Evolutionary conservation across 768 basidiomycete genomes (phyloP).

Genomic region (Collybiopsis confluens): DNA sequence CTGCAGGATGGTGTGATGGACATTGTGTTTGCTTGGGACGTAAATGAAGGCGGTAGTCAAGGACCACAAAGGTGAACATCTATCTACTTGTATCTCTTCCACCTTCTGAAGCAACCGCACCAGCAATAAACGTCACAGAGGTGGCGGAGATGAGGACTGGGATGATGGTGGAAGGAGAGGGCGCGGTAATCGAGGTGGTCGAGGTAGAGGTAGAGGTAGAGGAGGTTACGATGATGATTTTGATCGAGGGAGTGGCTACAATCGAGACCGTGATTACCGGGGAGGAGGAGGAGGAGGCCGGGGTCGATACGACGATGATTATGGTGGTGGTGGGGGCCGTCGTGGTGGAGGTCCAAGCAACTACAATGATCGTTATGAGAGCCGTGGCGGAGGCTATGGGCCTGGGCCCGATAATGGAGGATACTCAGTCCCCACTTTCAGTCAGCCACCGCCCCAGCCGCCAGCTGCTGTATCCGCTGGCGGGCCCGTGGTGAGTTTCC

Average conservation of each 20-base stretch:
- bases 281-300: conserved; percentile 26
- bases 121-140: conserved; percentile 15
- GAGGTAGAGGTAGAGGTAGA: conserved; percentile 39
- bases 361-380: conserved; percentile 21
- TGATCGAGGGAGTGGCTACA: conserved; percentile 45
- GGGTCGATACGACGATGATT: conserved; percentile 39
- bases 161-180: conserved; percentile 38
- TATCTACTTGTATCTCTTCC: too few species aligned
- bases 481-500: conserved; percentile 18
- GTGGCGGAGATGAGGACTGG: conserved; percentile 38
- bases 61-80: conserved; percentile 37
- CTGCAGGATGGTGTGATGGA: conserved; percentile 87
- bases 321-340: conserved; percentile 29
- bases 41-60: conserved; percentile 48
- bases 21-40: conserved; percentile 83
- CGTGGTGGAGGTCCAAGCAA: background rate
- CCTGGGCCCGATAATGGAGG: conserved; percentile 16
- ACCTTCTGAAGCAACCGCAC: conserved; percentile 22
- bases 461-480: conserved; percentile 22
- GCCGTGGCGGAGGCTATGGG: conserved; percentile 14
- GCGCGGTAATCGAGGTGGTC: conserved; percentile 27
- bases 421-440: conserved; percentile 21
- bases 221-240: conserved; percentile 42
- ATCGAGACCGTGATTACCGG: conserved; percentile 44
- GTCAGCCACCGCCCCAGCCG: conserved; percentile 27